These are phyloP conservation scores for Leishmania braziliensis DNA, from an alignment of 208 protist genomes.

Conservation along the genomic window DNA sequence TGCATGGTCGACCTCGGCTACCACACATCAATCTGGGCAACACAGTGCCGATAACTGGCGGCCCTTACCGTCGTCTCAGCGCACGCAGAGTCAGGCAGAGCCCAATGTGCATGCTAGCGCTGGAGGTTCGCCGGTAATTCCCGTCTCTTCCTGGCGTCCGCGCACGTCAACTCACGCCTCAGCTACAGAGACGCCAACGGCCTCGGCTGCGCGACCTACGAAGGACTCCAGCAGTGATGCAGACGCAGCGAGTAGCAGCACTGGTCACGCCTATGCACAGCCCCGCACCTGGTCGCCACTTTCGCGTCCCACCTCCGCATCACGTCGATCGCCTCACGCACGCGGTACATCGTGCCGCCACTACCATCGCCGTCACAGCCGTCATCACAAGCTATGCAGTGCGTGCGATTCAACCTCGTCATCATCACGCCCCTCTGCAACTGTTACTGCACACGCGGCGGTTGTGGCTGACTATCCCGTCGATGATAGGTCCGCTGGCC, in stretches of 20 bases:
- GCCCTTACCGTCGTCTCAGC: background rate
- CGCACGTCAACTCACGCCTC: background rate
- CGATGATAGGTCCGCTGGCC: background rate
- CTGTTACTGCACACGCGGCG: background rate
- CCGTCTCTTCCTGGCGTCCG: background rate
- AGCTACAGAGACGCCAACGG: background rate
- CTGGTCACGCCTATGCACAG: background rate
- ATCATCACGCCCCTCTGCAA: background rate
- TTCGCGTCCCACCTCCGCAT: background rate
- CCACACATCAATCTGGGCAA: background rate
- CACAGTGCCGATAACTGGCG: background rate
- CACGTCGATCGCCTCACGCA: background rate
- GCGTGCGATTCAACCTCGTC: constrained; percentile 2
- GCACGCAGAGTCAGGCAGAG: background rate
- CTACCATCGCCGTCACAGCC: background rate
- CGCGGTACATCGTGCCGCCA: background rate
- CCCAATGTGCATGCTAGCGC: background rate
- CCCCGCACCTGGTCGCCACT: background rate
- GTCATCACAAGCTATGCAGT: constrained; percentile 1
- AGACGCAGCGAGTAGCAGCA: background rate
- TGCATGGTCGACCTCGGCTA: background rate
- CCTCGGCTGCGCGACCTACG: background rate
- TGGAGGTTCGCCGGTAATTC: background rate
- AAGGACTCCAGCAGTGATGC: background rate
- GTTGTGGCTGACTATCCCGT: background rate